Conservation (phyloP, 345 rosid genomes). For the Eucalyptus victrix region DNA sequence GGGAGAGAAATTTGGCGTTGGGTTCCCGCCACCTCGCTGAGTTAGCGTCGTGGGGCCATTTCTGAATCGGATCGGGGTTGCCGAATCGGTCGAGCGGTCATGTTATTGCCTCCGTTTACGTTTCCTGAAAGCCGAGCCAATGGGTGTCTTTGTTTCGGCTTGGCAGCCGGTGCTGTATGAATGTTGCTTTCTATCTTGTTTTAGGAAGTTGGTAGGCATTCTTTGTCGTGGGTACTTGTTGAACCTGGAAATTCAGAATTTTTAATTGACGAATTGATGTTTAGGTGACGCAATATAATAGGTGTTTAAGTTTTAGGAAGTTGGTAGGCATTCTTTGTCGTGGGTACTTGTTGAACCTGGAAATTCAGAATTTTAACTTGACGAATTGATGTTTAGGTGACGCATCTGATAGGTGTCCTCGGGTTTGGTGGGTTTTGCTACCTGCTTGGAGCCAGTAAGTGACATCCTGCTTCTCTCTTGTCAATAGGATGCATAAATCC, state of each 20-base stretch:
- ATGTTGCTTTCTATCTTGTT: neutral
- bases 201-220: neutral
- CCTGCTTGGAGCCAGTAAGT: constrained; percentile 89
- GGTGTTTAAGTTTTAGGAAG: constrained; percentile 20
- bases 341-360: neutral
- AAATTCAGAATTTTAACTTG: neutral
- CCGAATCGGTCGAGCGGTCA: neutral
- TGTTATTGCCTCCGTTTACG: neutral
- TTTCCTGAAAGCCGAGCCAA: neutral
- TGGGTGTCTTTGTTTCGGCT: neutral
- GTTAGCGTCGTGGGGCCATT: neutral
- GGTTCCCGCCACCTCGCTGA: neutral
- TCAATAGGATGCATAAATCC: neutral
- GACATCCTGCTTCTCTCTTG: neutral
- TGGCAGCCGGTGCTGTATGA: neutral
- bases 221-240: neutral
- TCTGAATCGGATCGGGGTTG: neutral
- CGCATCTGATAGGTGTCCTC: constrained; percentile 83
- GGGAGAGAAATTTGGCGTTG: neutral
- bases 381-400: constrained; percentile 37
- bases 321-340: neutral
- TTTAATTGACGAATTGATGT: neutral
- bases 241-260: neutral
- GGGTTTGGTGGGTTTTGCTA: constrained; percentile 94
- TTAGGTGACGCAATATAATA: constrained; percentile 69